Conservation (phyloP, 306 rosid genomes). For the Fagus sylvatica region DNA sequence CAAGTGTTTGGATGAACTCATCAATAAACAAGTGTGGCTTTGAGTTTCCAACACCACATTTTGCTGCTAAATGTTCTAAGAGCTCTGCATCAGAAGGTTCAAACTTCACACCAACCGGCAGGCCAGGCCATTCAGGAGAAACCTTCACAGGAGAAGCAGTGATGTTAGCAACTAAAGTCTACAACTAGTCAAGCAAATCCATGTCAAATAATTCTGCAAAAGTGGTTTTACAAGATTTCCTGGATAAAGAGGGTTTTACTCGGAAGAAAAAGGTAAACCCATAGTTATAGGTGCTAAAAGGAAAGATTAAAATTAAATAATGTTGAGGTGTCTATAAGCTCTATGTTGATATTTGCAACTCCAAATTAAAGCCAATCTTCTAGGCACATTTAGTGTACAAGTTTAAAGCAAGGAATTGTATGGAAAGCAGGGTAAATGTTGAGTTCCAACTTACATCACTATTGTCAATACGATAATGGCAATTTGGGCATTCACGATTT, state of each 20-base stretch:
- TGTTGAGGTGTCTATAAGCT: neutral
- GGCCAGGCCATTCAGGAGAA: conserved; percentile 83
- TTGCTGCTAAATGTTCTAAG: conserved; percentile 73
- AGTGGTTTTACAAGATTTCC: neutral
- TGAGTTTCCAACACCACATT: conserved; percentile 59
- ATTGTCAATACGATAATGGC: conserved; percentile 58
- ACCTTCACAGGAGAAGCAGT: conserved; percentile 50
- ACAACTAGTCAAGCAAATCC: conserved; percentile 12
- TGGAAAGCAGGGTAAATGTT: conserved; percentile 15
- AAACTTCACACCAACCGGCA: conserved; percentile 89
- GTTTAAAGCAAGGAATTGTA: neutral
- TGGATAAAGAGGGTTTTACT: neutral
- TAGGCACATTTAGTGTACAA: neutral
- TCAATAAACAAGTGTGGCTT: conserved; percentile 59
- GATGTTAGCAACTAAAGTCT: conserved; percentile 8
- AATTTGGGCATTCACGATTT: conserved; percentile 79
- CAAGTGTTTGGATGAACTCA: conserved; percentile 84
- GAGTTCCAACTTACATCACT: conserved; percentile 67
- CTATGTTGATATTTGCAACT: conserved; percentile 1
- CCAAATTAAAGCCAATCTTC: neutral
- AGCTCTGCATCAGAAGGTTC: conserved; percentile 83
- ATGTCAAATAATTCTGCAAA: conserved; percentile 5
- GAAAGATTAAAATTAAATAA: neutral
- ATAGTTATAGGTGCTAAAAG: neutral
- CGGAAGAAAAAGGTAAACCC: neutral